Evolutionary conservation across 23 red algal species (phyloP), one percentile per base, ranked within the genome.

Genomic region (Gracilariopsis chorda): DNA sequence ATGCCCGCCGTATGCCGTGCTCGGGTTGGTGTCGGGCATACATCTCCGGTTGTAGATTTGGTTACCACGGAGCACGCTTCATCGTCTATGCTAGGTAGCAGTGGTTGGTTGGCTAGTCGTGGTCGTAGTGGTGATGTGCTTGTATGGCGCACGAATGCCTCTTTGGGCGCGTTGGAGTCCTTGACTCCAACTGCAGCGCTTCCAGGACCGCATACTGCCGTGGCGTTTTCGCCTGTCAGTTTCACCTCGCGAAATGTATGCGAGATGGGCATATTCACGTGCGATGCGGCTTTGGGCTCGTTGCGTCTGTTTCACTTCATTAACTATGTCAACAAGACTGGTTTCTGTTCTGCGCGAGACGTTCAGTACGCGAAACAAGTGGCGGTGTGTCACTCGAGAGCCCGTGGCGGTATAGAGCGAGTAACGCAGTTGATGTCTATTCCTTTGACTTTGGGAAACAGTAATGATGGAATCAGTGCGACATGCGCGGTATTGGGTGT

Each of bases 171-270:
- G 19, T 70, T 77, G 77, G 78, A 78, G 39, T 77, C 90, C 11
- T 16, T 93, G 57, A 72, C 68, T 7, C 35, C 77, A 12, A 35
- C 59, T 17, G 92, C 83, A 14, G 59, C 57, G 12, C 58, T 94
- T 34, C 82, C 82, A 7, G 92, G 92, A 10, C 64, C 80, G 13
- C 92, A 94, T 44, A 85, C 92, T 40, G 82, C 92, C 24, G 92
- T 94, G 11, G 33, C 92, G 14, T 94, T 83, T 35, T 42, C 62
- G 46, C 84, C 92, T 6, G 9, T 74, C 33, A 55, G 52, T 11
- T 49, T 48, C 3, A 43, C 63, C 10, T 85, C 78, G 17, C 78
- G 45, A 3, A 61, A 84, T 71, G 35, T 39, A 52, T 92, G 68
- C 67, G 65, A 92, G 44, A 7, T 92, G 40, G 77, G 73, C 24